phyloP scores from a whole-genome alignment of 1,284 basidiomycete species.

The Phenoliferia sp. region DNA sequence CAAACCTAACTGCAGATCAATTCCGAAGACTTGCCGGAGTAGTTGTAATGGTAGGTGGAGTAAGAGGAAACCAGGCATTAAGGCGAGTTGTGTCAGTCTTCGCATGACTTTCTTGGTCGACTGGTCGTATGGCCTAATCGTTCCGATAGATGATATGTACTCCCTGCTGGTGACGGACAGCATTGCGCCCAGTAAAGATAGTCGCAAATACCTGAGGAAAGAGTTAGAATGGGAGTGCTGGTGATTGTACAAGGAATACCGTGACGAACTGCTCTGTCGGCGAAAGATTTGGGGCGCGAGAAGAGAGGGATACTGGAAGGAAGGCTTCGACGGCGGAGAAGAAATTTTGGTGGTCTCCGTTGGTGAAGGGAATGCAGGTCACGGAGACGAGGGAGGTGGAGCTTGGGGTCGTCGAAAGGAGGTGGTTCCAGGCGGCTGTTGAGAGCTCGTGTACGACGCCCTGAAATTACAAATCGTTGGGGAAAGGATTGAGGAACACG shows the following conservation, averaged over 20 bases:
- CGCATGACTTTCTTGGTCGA: neutral
- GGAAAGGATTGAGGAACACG: neutral
- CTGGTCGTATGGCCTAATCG: neutral
- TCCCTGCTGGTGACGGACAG: neutral
- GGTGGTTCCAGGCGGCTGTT: neutral
- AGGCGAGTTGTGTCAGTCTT: neutral
- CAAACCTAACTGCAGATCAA: neutral
- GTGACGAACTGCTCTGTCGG: neutral
- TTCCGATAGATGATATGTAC: neutral
- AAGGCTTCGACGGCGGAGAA: neutral
- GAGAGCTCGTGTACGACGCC: neutral
- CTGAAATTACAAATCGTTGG: neutral
- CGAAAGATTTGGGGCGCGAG: neutral
- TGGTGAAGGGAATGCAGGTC: neutral
- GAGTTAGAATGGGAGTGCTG: neutral
- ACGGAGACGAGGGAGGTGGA: neutral
- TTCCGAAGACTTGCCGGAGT: neutral
- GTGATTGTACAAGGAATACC: neutral
- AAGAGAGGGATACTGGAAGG: neutral
- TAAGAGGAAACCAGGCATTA: neutral
- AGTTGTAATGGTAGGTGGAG: neutral
- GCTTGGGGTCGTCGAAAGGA: neutral
- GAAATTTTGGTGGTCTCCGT: neutral
- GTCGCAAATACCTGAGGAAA: neutral
- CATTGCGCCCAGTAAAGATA: neutral